These are phyloP conservation scores for Cyclotella baltica DNA, from an alignment of 108 stramenopile species.

Conservation along the genomic window DNA sequence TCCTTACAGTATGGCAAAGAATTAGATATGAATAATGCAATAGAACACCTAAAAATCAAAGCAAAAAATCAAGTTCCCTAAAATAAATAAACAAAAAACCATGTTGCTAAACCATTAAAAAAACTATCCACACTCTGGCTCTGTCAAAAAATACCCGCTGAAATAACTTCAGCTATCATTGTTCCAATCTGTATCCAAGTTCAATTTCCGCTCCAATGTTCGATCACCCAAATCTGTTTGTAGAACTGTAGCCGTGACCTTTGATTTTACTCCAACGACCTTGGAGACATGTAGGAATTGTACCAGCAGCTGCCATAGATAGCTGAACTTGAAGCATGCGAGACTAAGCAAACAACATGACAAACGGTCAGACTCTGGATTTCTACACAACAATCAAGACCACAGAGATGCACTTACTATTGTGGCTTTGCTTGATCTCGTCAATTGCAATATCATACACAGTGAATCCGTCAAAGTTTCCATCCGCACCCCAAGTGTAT, in stretches of 20 bases:
- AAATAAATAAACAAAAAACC: neutral
- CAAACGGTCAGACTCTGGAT: too few species aligned
- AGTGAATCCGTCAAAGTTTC: constrained; percentile 59
- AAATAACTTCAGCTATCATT: constrained; percentile 39
- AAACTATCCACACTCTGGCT: neutral
- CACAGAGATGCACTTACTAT: constrained; percentile 26
- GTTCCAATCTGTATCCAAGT: constrained; percentile 40
- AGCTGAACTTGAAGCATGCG: constrained; percentile 38
- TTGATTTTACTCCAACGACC: constrained; percentile 46
- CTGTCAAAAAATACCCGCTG: neutral
- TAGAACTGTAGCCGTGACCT: constrained; percentile 48
- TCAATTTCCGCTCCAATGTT: constrained; percentile 27
- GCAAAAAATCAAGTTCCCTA: too few species aligned
- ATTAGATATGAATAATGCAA: too few species aligned
- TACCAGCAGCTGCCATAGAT: constrained; percentile 54
- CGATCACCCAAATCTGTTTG: constrained; percentile 47
- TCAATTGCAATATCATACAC: constrained; percentile 40
- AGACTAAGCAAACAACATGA: constrained; percentile 20
- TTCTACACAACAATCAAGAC: neutral
- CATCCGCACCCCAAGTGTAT: constrained; percentile 34
- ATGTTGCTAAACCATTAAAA: neutral
- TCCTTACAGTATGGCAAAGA: too few species aligned
- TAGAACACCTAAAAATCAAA: too few species aligned
- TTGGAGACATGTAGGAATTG: constrained; percentile 45
- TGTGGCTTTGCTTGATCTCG: constrained; percentile 33